Base-by-base conservation (phyloP, 257 asterid species). In the Verbascum thapsus region DNA sequence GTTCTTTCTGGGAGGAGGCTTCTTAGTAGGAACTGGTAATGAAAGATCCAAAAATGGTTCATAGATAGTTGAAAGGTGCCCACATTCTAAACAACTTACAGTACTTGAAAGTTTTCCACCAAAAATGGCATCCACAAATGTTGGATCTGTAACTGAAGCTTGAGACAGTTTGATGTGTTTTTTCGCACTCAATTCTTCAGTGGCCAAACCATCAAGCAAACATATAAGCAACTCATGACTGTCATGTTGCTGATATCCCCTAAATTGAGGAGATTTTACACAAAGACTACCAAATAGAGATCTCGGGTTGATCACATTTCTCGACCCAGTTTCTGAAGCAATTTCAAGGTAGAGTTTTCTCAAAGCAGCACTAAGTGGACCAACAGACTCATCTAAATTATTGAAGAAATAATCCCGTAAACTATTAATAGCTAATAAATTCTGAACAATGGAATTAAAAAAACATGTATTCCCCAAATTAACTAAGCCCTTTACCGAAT, bases 381-480 rank as follows among this genome's bases (percentile, higher is more conserved):
- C 95, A 61, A 76, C 69, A 58, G 85, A 82, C 40, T 71, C 96
- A 13, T 83, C 95, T 72, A 80, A 57, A 57, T 81, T n/a, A n/a
- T n/a, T 76, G 47, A 67, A 47, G 72, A 79, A 78, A 70, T 80
- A 74, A 17, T 80, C 90, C 53, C 97, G 74, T 43, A 92, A 63
- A 60, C 61, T 71, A 54, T 73, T 63, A 38, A 92, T 54, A 34
- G 96, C 95, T 13, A 92, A 74, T 61, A 92, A 69, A 74, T 85
- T 89, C 80, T 92, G 97, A 81, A 84, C 63, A 41, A 86, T 67
- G 1, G 97, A 89, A 79, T 92, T 92, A 58, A 92, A 89, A 80
- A 92, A 92, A 76, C 99, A 92, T 1, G 99, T 85, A 74, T 92
- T 92, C 61, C 99, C 99, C 79, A 92, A 72, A 87, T 92, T 92